phyloP scores from a whole-genome alignment of 2,329 filamentous ascomycete genomes.

The Xylaria sp. region DNA sequence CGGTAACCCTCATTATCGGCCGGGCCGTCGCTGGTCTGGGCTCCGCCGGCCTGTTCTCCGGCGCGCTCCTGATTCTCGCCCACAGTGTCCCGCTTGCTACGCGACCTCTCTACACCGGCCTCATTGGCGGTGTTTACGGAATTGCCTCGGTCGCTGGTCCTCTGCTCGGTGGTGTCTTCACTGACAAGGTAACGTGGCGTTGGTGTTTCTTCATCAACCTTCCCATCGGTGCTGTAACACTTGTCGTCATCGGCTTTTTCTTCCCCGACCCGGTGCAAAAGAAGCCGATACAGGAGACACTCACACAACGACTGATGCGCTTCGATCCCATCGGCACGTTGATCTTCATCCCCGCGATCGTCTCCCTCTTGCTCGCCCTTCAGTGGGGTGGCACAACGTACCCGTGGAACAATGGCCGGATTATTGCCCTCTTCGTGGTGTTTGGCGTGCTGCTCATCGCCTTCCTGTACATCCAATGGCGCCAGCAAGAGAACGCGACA shows the following conservation, averaged over 20 bases:
- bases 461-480: conserved; percentile 53
- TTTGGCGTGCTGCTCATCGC: conserved; percentile 52
- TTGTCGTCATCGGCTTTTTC: conserved; percentile 42
- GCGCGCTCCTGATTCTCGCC: conserved; percentile 52
- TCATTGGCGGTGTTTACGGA: conserved; percentile 53
- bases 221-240: conserved; percentile 36
- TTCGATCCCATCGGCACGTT: conserved; percentile 48
- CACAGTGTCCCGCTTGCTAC: conserved; percentile 45
- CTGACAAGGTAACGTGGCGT: conserved; percentile 47
- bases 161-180: conserved; percentile 50
- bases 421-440: conserved; percentile 59
- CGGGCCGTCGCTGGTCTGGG: conserved; percentile 50
- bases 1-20: conserved; percentile 47
- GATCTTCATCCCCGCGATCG: conserved; percentile 50
- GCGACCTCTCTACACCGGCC: conserved; percentile 40
- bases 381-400: conserved; percentile 58
- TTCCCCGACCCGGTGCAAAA: conserved; percentile 39
- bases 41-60: conserved; percentile 57
- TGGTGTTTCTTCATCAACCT: conserved; percentile 44
- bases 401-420: conserved; percentile 52
- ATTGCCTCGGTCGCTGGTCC: conserved; percentile 53
- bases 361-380: conserved; percentile 60
- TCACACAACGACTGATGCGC: conserved; percentile 39
- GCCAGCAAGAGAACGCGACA: conserved; percentile 53
- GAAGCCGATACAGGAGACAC: conserved; percentile 32